Conservation (phyloP, 495 filamentous ascomycete species). For the Neurospora intermedia region DNA sequence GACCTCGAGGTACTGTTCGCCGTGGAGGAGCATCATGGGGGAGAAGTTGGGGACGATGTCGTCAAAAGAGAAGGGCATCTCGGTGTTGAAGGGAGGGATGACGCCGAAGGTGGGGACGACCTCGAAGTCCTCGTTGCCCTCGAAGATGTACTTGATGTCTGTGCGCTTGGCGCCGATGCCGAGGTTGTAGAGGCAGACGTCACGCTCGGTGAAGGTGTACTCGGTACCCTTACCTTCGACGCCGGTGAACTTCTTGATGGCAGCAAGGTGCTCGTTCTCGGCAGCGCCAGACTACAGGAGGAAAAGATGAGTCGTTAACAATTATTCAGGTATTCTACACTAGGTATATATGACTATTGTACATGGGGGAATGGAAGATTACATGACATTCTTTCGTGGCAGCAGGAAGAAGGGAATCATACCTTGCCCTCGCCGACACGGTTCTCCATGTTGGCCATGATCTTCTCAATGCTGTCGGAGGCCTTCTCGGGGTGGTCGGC, state of each 20-base stretch:
- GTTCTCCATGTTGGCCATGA: conserved; percentile 90
- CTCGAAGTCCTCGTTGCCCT: conserved; percentile 85
- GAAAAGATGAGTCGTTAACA: conserved; percentile 19
- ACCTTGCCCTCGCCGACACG: conserved; percentile 40
- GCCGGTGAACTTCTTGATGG: conserved; percentile 70
- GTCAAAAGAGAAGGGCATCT: conserved; percentile 65
- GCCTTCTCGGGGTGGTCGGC: conserved; percentile 79
- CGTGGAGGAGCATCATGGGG: conserved; percentile 98
- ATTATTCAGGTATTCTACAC: conserved; percentile 7
- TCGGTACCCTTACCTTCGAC: conserved; percentile 60
- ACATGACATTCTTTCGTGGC: not conserved
- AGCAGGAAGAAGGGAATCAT: conserved; percentile 26
- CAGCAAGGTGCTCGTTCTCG: conserved; percentile 44
- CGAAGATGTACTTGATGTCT: conserved; percentile 78
- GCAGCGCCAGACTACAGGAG: conserved; percentile 23
- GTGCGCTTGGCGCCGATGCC: conserved; percentile 89
- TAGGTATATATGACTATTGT: conserved; percentile 22
- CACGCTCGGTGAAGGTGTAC: conserved; percentile 74
- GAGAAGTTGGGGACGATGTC: conserved; percentile 90
- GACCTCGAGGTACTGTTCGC: conserved; percentile 96
- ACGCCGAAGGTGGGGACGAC: conserved; percentile 90
- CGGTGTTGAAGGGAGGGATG: conserved; percentile 81
- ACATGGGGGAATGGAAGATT: conserved; percentile 14
- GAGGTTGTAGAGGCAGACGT: conserved; percentile 91
- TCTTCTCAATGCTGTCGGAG: conserved; percentile 66